Base-by-base conservation (phyloP, 73 alveolate genomes). In the Paramecium sexaurelia region DNA sequence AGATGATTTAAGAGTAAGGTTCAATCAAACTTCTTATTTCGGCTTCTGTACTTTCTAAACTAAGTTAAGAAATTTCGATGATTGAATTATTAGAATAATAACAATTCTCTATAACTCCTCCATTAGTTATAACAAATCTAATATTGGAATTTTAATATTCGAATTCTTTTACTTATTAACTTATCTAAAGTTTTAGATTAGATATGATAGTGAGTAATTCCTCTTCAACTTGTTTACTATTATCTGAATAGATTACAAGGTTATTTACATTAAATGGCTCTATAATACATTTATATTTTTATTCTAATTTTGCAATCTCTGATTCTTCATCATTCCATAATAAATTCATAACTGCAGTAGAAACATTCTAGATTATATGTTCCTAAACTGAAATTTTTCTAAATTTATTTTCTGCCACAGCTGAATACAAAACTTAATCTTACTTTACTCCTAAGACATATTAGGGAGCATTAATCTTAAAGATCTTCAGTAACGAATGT, bases 131-230 rank as follows among this genome's bases (percentile, higher is more conserved):
- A 13, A 61, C n/a, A 8, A 61, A 61, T 29, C 83, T 26, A 61
- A 61, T 61, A 8, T 61, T 61, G 15, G 83, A 61, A 61, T 61
- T 61, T n/a, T 61, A 11, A 61, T 61, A 61, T 19, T 61, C 83
- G 26, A 26, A 61, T 29, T 61, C 83, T 29, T 61, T 61, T 6
- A 32, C 7, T 4, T 19, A 61, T 61, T 61, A 8, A 29, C 43
- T 61, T 9, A 61, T 8, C 11, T 26, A 11, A 2, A 2, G 2
- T 61, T 19, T 61, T 4, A 61, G 11, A 3, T 61, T 61, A 13
- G 19, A 61, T 26, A 61, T 61, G 13, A 61, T 61, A 2, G 2
- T 26, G 2, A 61, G 11, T n/a, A 61, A 61, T 6, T 26, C 83
- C 4, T 61, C 83, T 61, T 61, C 83, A 61, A 61, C 83, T 32